phyloP scores from a whole-genome alignment of 164 flowering plant genomes.

The Cinnamomum chago region DNA sequence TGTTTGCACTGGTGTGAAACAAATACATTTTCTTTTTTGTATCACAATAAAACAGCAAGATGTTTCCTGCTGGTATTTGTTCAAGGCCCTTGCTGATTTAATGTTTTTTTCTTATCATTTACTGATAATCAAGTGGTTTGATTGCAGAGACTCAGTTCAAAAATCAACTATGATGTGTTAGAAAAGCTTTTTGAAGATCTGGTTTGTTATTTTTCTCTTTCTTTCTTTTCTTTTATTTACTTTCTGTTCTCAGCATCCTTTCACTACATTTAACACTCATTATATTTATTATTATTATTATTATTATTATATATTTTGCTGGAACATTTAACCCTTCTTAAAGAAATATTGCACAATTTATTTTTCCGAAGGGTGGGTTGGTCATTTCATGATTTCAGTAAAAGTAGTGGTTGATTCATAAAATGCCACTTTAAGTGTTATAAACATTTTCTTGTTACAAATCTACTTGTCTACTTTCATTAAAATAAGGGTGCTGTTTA shows the following conservation, averaged over 20 bases:
- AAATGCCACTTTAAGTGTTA: background rate
- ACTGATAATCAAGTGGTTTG: background rate
- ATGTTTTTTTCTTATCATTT: background rate
- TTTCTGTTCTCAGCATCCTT: background rate
- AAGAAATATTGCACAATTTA: background rate
- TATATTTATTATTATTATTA: no score
- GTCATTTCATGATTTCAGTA: background rate
- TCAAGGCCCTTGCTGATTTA: background rate
- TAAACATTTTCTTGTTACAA: background rate
- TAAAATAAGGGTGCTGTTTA: background rate
- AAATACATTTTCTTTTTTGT: background rate
- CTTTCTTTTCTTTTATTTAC: background rate
- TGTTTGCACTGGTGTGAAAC: background rate
- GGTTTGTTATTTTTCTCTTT: constrained; percentile 23
- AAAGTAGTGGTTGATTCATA: background rate
- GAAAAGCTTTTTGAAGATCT: constrained; percentile 51
- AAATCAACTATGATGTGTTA: constrained; percentile 55
- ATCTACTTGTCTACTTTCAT: background rate
- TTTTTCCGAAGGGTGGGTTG: background rate
- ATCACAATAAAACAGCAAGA: background rate
- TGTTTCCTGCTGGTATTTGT: background rate
- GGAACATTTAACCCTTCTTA: background rate
- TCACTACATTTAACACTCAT: background rate
- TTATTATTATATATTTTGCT: background rate
- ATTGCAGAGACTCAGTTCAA: constrained; percentile 62